Evolutionary conservation across 805 yeast genomes (phyloP), one percentile per base, ranked within the genome.

Genomic region (Lipomyces mesembrius): DNA sequence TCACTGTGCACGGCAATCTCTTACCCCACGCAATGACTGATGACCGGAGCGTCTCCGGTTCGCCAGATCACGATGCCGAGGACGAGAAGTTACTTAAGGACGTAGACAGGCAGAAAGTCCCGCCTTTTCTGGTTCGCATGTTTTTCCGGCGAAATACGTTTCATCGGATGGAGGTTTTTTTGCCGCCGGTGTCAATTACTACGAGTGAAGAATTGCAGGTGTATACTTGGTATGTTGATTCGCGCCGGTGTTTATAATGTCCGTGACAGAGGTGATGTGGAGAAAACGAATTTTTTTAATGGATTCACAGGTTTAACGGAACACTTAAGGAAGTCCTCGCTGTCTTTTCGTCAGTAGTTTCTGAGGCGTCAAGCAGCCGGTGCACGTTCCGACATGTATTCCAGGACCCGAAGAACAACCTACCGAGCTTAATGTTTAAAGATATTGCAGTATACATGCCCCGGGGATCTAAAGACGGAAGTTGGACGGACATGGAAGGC

Each of bases 161-260:
- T 43, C 62, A 59, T 27, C 49, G 59, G 27, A 57, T 59, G 32
- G 35, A 52, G 3, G 17, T 9, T 4, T 59, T 59, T 29, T 25
- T 25, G 14, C 27, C 62, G 37, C 62, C 62, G 11, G 57, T 20
- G 17, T 34, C 62, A 12, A 17, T 59, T 29, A 22, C 62, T 7
- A n/a, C 54, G 17, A 61, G 29, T n/a, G 62, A 59, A 14, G 43
- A 35, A 17, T 22, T 59, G n/a, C 62, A 59, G 59, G 51, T 59
- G 62, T 59, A 59, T 32, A 59, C 62, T 17, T 59, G 62, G 62
- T 59, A 59, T 29, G 43, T 59, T 22, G 61, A 14, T 58, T 32
- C 37, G 29, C 29, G 29, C 29, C 3, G 2, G 4, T 27, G 29
- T 2, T 27, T 27, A 27, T 27, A 27, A 29, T 29, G 32, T 4